phyloP scores from a whole-genome alignment of 148 eudicot species.

The Polygonum aviculare region DNA sequence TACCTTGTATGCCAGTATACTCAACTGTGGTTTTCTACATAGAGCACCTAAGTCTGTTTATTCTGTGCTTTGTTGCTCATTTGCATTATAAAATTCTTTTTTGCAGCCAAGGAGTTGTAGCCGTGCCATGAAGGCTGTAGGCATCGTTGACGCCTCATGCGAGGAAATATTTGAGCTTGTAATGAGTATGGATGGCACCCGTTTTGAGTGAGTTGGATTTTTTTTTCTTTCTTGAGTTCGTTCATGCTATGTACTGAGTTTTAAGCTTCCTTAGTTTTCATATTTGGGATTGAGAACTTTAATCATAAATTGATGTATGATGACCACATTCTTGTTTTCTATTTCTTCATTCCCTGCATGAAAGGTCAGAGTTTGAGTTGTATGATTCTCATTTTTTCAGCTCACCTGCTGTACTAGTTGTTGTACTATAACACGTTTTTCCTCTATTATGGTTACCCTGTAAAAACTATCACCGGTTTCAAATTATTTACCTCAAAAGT shows the following conservation, averaged over 20 bases:
- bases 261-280: background rate
- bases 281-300: background rate
- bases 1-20: conserved; percentile 58
- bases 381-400: background rate
- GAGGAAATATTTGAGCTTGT: conserved; percentile 97
- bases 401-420: background rate
- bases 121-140: conserved; percentile 99
- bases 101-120: conserved; percentile 98
- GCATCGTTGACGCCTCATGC: conserved; percentile 95
- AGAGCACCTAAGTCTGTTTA: background rate
- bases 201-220: conserved; percentile 72
- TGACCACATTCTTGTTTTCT: background rate
- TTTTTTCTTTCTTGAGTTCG: background rate
- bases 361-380: background rate
- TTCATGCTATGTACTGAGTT: background rate
- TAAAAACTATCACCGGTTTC: background rate
- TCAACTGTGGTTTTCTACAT: background rate
- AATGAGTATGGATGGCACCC: conserved; percentile 96
- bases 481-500: background rate
- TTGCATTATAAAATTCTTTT: conserved; percentile 3
- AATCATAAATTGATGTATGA: background rate
- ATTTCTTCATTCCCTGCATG: background rate
- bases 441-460: background rate
- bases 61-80: conserved; percentile 6
- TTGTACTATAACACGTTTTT: background rate